phyloP scores from a whole-genome alignment of 805 yeast species.

The Jamesozyma hellenica region DNA sequence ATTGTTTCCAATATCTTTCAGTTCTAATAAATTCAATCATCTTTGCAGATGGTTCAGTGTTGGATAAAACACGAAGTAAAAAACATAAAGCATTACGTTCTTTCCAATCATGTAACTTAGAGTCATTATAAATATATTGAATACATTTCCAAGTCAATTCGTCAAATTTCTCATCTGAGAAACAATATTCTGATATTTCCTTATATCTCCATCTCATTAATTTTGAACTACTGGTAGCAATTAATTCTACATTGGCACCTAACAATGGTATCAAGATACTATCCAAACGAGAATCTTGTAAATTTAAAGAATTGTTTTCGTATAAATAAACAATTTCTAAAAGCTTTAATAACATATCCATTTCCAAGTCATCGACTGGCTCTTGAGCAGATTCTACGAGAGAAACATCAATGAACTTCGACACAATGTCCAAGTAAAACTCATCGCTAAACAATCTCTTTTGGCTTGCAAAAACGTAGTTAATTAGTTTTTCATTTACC shows the following conservation, averaged over 20 bases:
- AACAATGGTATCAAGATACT: conserved; percentile 12
- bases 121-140: conserved; percentile 28
- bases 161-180: conserved; percentile 14
- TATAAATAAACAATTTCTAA: conserved; percentile 31
- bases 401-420: conserved; percentile 2
- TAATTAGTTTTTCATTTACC: conserved; percentile 5
- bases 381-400: neutral
- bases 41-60: conserved; percentile 3
- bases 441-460: conserved; percentile 8
- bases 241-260: conserved; percentile 12
- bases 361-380: conserved; percentile 2
- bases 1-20: conserved; percentile 42
- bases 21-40: conserved; percentile 9
- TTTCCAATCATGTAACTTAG: conserved; percentile 20
- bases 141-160: conserved; percentile 40
- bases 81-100: conserved; percentile 39
- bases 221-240: conserved; percentile 12
- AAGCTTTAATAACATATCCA: conserved; percentile 26
- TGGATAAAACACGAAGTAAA: conserved; percentile 46
- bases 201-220: conserved; percentile 46
- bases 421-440: conserved; percentile 3
- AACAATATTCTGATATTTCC: conserved; percentile 21
- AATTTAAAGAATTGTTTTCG: conserved; percentile 9
- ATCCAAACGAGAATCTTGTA: conserved; percentile 7
- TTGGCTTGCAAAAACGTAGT: conserved; percentile 5